A percentile compares a stretch with the other conserved stretches of the same genome.
Evolutionary conservation across 148 eudicot species (phyloP).

Genomic region (Vaccinium myrtillus): DNA sequence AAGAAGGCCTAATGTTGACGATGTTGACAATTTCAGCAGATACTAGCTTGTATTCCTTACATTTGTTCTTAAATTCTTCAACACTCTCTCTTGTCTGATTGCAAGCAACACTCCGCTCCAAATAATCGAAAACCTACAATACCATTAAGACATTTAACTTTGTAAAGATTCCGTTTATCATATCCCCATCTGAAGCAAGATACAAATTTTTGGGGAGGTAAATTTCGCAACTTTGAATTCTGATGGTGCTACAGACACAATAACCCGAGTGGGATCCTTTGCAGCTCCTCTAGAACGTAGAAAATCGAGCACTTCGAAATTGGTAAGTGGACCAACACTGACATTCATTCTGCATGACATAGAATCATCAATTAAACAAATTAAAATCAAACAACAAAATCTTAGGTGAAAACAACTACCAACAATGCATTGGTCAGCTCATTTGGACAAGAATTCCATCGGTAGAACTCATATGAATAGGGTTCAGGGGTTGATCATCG

Average conservation of each 20-base stretch:
- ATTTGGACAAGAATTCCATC: not conserved
- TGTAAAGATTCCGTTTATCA: not conserved
- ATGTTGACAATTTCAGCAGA: slow-evolving; percentile 68
- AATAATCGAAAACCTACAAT: slow-evolving; percentile 75
- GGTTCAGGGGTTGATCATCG: not conserved
- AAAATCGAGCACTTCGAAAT: slow-evolving; percentile 52
- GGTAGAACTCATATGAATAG: not conserved
- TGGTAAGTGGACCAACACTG: slow-evolving; percentile 41
- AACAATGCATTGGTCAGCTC: not conserved
- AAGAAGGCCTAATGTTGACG: slow-evolving; percentile 63
- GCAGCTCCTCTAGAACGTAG: slow-evolving; percentile 54
- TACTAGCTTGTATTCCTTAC: slow-evolving; percentile 47
- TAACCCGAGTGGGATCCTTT: slow-evolving; percentile 43
- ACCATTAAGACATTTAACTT: slow-evolving; percentile 12
- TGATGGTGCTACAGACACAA: slow-evolving; percentile 43
- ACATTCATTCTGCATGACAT: slow-evolving; percentile 29
- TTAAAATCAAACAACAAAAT: not conserved
- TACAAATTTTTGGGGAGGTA: not conserved
- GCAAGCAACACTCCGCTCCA: slow-evolving; percentile 58
- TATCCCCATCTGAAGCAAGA: not conserved
- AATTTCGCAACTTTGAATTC: slow-evolving; percentile 53
- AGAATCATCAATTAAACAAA: not conserved
- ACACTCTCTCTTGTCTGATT: slow-evolving; percentile 62
- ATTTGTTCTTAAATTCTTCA: slow-evolving; percentile 40
- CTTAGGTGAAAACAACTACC: not conserved